A percentile compares a stretch with the other conserved stretches of the same genome.
phyloP scores from a whole-genome alignment of 371 early-diverging fungal species.

The Actinomucor elegans region DNA sequence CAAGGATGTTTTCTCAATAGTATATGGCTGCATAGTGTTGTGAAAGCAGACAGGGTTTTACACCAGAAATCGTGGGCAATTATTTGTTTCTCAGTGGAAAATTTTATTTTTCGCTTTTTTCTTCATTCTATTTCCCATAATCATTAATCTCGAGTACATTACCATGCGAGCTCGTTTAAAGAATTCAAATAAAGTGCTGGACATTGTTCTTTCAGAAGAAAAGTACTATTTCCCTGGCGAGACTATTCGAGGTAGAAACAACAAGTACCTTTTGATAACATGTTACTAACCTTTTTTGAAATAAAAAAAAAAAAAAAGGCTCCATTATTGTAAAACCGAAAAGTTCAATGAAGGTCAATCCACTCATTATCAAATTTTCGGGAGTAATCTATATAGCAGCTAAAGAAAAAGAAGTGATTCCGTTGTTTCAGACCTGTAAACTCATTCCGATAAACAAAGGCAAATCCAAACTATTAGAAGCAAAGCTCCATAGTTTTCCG shows the following conservation, averaged over 20 bases:
- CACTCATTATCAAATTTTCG: slow-evolving; percentile 34
- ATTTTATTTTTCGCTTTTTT: too few relatives aligned
- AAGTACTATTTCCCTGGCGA: slow-evolving; percentile 54
- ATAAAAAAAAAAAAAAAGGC: slow-evolving; percentile 16
- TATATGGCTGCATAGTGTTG: too few relatives aligned
- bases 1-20: too few relatives aligned
- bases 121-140: too few relatives aligned
- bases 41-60: too few relatives aligned
- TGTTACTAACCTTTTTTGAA: background rate
- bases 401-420: slow-evolving; percentile 38
- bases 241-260: slow-evolving; percentile 28
- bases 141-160: too few relatives aligned
- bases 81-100: too few relatives aligned
- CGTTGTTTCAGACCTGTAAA: slow-evolving; percentile 29
- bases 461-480: slow-evolving; percentile 33
- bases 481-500: slow-evolving; percentile 36
- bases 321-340: slow-evolving; percentile 40
- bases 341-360: slow-evolving; percentile 39
- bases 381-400: slow-evolving; percentile 30
- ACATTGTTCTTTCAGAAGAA: slow-evolving; percentile 44
- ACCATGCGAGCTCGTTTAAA: slow-evolving; percentile 14
- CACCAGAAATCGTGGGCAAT: too few relatives aligned
- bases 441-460: slow-evolving; percentile 19
- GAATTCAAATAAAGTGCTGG: slow-evolving; percentile 21
- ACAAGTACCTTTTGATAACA: background rate